Evolutionary conservation across 805 yeast genomes (phyloP), one percentile per base, ranked within the genome.

Genomic region (Candida bentonensis): DNA sequence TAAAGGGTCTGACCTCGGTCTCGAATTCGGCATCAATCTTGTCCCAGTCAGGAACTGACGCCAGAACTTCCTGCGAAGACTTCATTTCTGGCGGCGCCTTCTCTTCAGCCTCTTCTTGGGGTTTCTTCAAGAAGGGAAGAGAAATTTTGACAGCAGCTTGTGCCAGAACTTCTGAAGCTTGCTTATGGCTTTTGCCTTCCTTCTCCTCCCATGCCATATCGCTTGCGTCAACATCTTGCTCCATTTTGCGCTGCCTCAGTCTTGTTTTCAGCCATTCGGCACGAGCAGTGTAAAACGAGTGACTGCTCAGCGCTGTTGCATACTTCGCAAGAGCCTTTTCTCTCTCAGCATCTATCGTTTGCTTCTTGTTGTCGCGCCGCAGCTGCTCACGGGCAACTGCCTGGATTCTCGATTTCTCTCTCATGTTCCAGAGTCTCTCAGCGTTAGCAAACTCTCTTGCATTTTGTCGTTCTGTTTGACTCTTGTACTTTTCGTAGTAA

Each of bases 401-500:
- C 20, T 15, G 20, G 13, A 30, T 30, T 5, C 36, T 9, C 7
- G 36, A 9, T 30, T 30, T 30, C 36, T 30, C 36, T 11, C 36
- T 11, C 20, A 15, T 30, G 36, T 11, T 30, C 36, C 36, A 30
- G 7, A 4, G 13, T 15, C 36, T 9, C n/a, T 30, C 36, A 11
- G 20, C 5, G n/a, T 30, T 17, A 87, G 76, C 60, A 74, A 76
- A 46, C 89, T 97, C 57, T 76, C 53, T 17, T 63, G 76, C 11
- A 30, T n/a, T 17, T 30, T 30, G 20, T 17, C 7, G n/a, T 30
- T n/a, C 20, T n/a, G 5, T 30, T 17, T 9, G 11, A 5, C 36
- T 15, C 5, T 9, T 30, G 36, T 5, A 9, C 36, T 9, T 15
- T 30, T 9, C 17, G n/a, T n/a, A n/a, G n/a, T n/a, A n/a, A n/a